Evolutionary conservation across 495 filamentous ascomycete genomes (phyloP), one percentile per base, ranked within the genome.

Genomic region (Gamarada debralockiae): DNA sequence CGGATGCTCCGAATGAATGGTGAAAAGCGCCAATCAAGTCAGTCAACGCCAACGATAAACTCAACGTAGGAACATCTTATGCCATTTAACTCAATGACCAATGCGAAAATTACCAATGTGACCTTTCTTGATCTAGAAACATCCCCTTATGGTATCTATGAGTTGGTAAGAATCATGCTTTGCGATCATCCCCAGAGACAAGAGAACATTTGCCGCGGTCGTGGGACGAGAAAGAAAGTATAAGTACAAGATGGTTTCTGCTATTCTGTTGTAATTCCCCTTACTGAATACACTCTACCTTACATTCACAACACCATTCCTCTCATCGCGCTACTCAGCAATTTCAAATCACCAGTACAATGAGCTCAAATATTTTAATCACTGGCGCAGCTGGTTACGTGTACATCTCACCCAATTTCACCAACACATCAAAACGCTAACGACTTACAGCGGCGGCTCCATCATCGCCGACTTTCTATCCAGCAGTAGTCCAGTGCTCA

Each of bases 301-400:
- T 53, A 53, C 40, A 53, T 45, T 53, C 39, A 53, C 40, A 45
- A 53, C 50, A 53, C 40, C 40, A 53, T 53, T 45, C 50, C 50
- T 53, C 50, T 53, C 50, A 53, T 53, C 50, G 50, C 50, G 39
- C 50, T 53, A 53, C 40, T 53, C 50, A 45, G 50, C 50, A 53
- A 53, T 53, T 45, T 37, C 50, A 53, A 53, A 53, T 53, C 40
- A 53, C 44, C 42, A 46, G 48, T 54, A 56, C 33, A 48, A 61
- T 62, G 59, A 38, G 36, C 27, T 42, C 48, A 48, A 65, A 63
- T 37, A 61, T 67, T 53, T 52, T 67, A 25, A 56, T 67, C 49
- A 65, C 65, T 42, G 65, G 62, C 54, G 62, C 62, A 31, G 62
- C 65, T 56, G 65, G 65, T 53, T 67, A 67, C 55, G 58, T 67